Conservation (phyloP, 208 protist genomes). For the Crithidia sp. region DNA sequence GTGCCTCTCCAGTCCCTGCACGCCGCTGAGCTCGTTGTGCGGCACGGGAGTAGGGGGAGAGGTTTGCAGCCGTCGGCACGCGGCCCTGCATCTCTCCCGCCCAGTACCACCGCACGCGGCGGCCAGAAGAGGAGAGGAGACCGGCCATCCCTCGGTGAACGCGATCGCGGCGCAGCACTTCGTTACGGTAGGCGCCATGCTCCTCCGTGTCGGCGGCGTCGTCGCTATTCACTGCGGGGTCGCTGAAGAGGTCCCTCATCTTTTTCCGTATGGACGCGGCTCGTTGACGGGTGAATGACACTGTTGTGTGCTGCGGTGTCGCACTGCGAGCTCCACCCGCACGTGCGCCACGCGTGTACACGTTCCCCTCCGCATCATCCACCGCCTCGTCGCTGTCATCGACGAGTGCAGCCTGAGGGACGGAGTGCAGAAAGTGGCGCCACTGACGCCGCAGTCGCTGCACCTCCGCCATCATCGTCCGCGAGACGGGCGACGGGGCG, state of each 20-base stretch:
- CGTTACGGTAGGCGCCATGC: neutral
- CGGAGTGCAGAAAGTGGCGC: conserved; percentile 35
- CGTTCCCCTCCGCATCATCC: neutral
- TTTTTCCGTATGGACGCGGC: too few species aligned
- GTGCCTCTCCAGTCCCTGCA: neutral
- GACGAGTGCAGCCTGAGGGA: neutral
- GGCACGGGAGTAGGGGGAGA: neutral
- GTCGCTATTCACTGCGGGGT: neutral
- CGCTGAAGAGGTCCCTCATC: too few species aligned
- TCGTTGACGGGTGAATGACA: too few species aligned
- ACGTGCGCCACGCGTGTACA: neutral
- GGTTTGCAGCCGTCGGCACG: neutral
- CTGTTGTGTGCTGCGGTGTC: too few species aligned
- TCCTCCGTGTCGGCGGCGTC: neutral
- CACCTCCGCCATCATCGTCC: conserved; percentile 42
- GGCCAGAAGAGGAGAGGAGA: conserved; percentile 15
- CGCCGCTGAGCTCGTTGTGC: neutral
- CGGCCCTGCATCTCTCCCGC: conserved; percentile 19
- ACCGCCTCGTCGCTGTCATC: neutral
- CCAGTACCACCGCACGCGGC: conserved; percentile 43
- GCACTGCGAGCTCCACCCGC: too few species aligned
- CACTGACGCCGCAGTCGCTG: conserved; percentile 57
- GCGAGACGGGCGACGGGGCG: conserved; percentile 3
- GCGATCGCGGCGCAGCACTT: too few species aligned
- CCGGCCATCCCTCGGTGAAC: neutral